Evolutionary conservation across 768 basidiomycete genomes (phyloP).

Genomic region (Dioszegia aurantiaca): DNA sequence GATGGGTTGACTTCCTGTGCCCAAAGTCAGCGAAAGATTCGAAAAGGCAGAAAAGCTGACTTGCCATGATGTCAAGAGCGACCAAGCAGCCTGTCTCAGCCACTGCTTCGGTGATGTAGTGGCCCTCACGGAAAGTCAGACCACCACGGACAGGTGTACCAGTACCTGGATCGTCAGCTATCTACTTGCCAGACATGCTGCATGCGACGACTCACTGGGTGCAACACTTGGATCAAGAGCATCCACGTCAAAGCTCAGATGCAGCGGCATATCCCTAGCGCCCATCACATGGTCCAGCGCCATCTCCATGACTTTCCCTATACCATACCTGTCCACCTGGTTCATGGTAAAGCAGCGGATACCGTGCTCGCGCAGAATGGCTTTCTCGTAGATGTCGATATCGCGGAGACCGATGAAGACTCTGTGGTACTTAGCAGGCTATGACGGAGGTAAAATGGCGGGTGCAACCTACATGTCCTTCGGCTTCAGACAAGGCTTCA

Average conservation of each 20-base stretch:
- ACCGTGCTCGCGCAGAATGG: slow-evolving; percentile 70
- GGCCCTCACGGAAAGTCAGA: slow-evolving; percentile 83
- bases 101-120: slow-evolving; percentile 91
- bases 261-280: slow-evolving; percentile 75
- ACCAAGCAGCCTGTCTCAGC: slow-evolving; percentile 90
- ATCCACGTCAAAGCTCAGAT: slow-evolving; percentile 95
- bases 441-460: not conserved
- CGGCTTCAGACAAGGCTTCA: slow-evolving; percentile 66
- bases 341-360: slow-evolving; percentile 92
- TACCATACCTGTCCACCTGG: slow-evolving; percentile 78
- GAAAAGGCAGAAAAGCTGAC: slow-evolving; percentile 29
- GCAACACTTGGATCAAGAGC: slow-evolving; percentile 91
- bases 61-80: slow-evolving; percentile 87
- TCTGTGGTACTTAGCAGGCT: slow-evolving; percentile 17
- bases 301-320: slow-evolving; percentile 93
- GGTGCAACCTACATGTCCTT: slow-evolving; percentile 63
- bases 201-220: slow-evolving; percentile 60
- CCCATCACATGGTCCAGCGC: slow-evolving; percentile 93
- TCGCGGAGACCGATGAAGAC: slow-evolving; percentile 98
- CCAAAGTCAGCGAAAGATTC: slow-evolving; percentile 2
- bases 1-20: slow-evolving; percentile 93
- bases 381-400: slow-evolving; percentile 82
- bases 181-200: not conserved
- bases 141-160: slow-evolving; percentile 78
- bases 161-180: slow-evolving; percentile 34